Evolutionary conservation across 116 monocot genomes (phyloP), one percentile per base, ranked within the genome.

Genomic region (Phalaenopsis hybrid): DNA sequence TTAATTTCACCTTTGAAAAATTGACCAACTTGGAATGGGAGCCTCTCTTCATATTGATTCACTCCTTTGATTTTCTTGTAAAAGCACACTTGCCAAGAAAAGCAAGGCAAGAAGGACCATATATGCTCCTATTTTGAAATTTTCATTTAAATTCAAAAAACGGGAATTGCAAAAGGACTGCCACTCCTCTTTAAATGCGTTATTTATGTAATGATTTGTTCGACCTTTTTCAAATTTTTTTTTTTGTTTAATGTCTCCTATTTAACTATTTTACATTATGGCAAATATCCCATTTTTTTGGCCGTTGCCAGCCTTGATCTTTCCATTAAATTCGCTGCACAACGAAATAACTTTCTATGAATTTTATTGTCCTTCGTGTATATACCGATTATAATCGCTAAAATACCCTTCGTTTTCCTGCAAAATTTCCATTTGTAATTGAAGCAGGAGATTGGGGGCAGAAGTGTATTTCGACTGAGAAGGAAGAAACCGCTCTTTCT

Each of bases 401-500:
- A 13, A 57, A 78, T 57, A n/a, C 51, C 55, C 55, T 57, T 78
- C 4, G 9, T 4, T 41, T 76, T 25, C 17, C 23, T 17, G 49
- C 9, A 49, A 48, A 45, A 13, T 49, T 72, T 34, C 15, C 15
- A 37, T 13, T 8, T 34, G 37, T 13, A 72, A 41, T 72, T 37
- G 72, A 15, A 46, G 75, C 7, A 46, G n/a, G 46, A 75, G 75
- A 6, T 50, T 8, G n/a, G 50, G 81, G 70, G 45, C 28, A 49
- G 13, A 8, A 17, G 16, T 21, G 46, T 25, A 69, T 28, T 72
- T 81, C 0, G 15, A 37, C 31, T 6, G 48, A 16, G 8, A 73
- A 11, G 41, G 48, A 68, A 81, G 55, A 81, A 31, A 74, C 74
- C 81, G 74, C 81, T 57, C 74, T 81, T 74, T 74, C 74, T 73